Evolutionary conservation across 192 early-diverging fungal genomes (phyloP).

Genomic region (Haplosporangium gracile): DNA sequence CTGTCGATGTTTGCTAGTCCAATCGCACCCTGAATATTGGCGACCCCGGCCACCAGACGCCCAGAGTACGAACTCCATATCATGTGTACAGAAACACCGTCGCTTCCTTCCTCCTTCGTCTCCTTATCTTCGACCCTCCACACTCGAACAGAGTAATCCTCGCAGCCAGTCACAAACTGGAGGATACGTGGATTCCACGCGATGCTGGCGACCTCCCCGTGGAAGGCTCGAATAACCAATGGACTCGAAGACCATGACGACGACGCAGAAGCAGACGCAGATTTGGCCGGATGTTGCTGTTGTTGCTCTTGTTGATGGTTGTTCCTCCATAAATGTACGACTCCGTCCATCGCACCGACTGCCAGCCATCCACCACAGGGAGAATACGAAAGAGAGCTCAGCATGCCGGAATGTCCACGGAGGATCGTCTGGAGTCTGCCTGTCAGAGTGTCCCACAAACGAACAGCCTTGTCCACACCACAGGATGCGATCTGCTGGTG

Average conservation of each 20-base stretch:
- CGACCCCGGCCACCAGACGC: not conserved
- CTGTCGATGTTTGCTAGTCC: not conserved
- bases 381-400: not conserved
- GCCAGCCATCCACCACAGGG: slow-evolving; percentile 1
- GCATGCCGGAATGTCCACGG: not conserved
- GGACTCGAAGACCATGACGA: not conserved
- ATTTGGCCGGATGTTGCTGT: not conserved
- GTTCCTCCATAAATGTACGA: not conserved
- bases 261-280: not conserved
- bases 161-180: not conserved
- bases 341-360: not conserved
- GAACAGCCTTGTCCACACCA: slow-evolving; percentile 87
- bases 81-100: not conserved
- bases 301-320: not conserved
- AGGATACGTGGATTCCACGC: not conserved
- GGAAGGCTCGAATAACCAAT: not conserved
- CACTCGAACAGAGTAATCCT: not conserved
- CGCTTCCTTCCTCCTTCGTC: too few relatives aligned
- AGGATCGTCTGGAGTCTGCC: not conserved
- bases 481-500: slow-evolving; percentile 77
- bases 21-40: not conserved
- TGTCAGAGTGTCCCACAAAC: slow-evolving; percentile 71
- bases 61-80: not conserved
- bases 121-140: not conserved
- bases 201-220: not conserved